Evolutionary conservation across 805 yeast species (phyloP), one percentile per base, ranked within the genome.

Genomic region (Cyberlindnera subsufficiens): DNA sequence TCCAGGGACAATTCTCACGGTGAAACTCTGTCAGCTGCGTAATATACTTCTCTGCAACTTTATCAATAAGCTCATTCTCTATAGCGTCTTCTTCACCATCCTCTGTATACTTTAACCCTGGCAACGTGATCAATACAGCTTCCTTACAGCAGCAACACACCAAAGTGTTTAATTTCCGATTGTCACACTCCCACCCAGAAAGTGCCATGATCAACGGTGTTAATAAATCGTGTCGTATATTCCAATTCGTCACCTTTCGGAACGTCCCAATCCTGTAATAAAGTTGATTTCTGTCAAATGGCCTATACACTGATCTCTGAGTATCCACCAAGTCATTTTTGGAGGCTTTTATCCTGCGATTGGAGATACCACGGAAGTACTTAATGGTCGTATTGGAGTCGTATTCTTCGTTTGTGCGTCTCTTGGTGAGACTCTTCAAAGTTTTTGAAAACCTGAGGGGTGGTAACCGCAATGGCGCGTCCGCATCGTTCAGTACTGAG

Each of bases 171-270:
- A 20, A 29, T 36, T 54, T 61, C 25, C 58, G 44, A 3, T 42
- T 45, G 10, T 59, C 51, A 14, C 67, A 68, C 39, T 54, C 59
- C 83, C 83, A 78, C 2, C 84, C 84, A 41, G 70, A 64, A 18
- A 71, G 51, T 1, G 80, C 69, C 51, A 79, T 72, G 27, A 55
- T 64, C 30, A 78, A 59, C 40, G 79, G 80, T 6, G 64, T 71
- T 22, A 78, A 54, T 9, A 30, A 15, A 3, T 36, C 30, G 38
- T 53, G 54, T 3, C 53, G 52, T 13, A 75, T 50, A 14, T 62
- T 57, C 83, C 83, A 78, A 52, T 72, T 72, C 31, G 71, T 51
- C 2, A 71, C 63, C 8, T 64, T 66, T 25, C 46, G 50, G 52
- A 63, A 78, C 1, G 78, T 65, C 15, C 55, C 42, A 18, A 78